phyloP scores from a whole-genome alignment of 441 rosid species.

The Arabidopsis lyrata region DNA sequence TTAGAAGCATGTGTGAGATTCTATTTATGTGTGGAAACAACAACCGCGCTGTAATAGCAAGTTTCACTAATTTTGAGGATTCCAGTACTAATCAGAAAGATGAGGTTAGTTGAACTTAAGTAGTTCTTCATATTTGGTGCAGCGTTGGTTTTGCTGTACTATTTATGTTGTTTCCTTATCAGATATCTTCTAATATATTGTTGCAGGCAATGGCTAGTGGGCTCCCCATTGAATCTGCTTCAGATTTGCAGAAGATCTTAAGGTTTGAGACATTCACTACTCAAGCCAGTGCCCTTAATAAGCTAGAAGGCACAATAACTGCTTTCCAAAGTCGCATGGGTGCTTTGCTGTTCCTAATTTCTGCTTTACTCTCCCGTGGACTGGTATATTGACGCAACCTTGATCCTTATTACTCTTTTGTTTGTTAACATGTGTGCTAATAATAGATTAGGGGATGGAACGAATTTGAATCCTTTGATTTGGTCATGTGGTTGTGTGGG shows the following conservation, averaged over 20 bases:
- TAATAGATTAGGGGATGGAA: conserved; percentile 19
- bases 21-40: conserved; percentile 83
- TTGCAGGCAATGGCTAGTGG: conserved; percentile 64
- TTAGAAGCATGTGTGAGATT: conserved; percentile 93
- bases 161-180: neutral
- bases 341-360: conserved; percentile 89
- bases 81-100: conserved; percentile 47
- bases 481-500: neutral
- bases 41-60: conserved; percentile 74
- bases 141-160: conserved; percentile 7
- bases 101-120: conserved; percentile 58
- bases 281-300: conserved; percentile 58
- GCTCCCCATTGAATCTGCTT: conserved; percentile 78
- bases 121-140: conserved; percentile 31
- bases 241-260: conserved; percentile 78
- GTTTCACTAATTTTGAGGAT: conserved; percentile 53
- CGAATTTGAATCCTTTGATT: neutral
- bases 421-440: conserved; percentile 17
- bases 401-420: conserved; percentile 15
- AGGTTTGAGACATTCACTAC: conserved; percentile 68
- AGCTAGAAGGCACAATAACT: conserved; percentile 68
- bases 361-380: conserved; percentile 95
- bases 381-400: conserved; percentile 68
- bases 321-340: conserved; percentile 95
- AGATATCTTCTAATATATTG: conserved; percentile 29